Base-by-base conservation (phyloP, 768 basidiomycete genomes). In the Boletus sp. region DNA sequence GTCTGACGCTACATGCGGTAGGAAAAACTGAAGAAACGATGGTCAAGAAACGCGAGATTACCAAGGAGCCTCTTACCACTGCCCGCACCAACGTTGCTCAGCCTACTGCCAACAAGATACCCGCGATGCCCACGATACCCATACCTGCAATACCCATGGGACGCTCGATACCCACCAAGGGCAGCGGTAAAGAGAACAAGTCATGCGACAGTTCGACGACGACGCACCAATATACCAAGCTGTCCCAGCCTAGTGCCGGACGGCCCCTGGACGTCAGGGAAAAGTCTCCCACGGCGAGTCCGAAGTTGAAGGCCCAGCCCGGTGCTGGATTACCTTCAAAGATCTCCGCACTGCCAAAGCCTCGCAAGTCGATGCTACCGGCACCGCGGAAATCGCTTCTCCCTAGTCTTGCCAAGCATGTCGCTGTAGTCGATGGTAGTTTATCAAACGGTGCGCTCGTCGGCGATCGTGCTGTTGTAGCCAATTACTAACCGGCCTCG, bases 151-250 rank as follows among this genome's bases (percentile, higher is more conserved):
- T 15, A 33, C 50, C 29, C 10, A 33, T 52, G 58, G 54, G 18
- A 29, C 53, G 52, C 51, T 3, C 9, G n/a, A 57, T 44, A 41
- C 28, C 39, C 17, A n/a, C 48, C 35, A 61, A 42, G 11, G 32
- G 49, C 30, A 52, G 44, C 47, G 47, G 47, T 24, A 61, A 70
- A 39, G 68, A 68, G 49, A 67, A 67, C 40, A 44, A 32, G 20
- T 2, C 53, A 37, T 40, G 42, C 45, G 45, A 42, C 3, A 30
- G 52, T 47, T 33, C 45, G 40, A 60, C 39, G 20, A 47, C 35
- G 56, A 57, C 52, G 46, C 8, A 41, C 52, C 55, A 35, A 20
- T 4, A 49, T 44, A 44, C 39, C 33, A 37, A 55, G 17, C 10
- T n/a, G 44, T 35, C 48, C 55, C 52, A 48, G 50, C 52, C 52